phyloP scores from a whole-genome alignment of 140 eudicot species.

The Senecio squalidus region DNA sequence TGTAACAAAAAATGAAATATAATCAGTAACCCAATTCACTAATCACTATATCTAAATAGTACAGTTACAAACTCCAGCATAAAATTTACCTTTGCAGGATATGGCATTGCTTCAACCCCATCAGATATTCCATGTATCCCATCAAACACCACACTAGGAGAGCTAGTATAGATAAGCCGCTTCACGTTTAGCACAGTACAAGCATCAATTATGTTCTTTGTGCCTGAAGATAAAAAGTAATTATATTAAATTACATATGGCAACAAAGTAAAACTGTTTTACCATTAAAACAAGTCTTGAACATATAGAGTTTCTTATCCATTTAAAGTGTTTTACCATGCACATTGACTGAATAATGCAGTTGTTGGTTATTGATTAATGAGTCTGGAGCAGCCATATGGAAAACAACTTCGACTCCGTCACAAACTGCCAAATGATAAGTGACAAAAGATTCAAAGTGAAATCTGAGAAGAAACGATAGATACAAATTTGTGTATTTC shows the following conservation, averaged over 20 bases:
- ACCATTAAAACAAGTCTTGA: too few species aligned
- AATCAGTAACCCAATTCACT: too few species aligned
- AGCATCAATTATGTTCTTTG: slow-evolving; percentile 81
- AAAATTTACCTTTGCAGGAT: slow-evolving; percentile 66
- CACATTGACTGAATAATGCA: slow-evolving; percentile 80
- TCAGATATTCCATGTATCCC: slow-evolving; percentile 57
- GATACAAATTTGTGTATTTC: not conserved
- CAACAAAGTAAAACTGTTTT: not conserved
- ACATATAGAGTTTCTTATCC: too few species aligned
- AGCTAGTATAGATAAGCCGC: slow-evolving; percentile 77
- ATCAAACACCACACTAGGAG: slow-evolving; percentile 87
- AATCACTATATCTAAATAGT: too few species aligned
- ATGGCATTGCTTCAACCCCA: slow-evolving; percentile 79
- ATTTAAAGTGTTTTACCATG: too few species aligned
- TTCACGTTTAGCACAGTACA: slow-evolving; percentile 71
- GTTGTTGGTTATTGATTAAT: slow-evolving; percentile 73
- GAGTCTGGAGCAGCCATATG: slow-evolving; percentile 99
- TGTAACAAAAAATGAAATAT: too few species aligned
- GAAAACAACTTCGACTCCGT: slow-evolving; percentile 91
- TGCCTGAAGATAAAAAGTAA: slow-evolving; percentile 44
- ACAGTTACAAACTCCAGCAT: not conserved
- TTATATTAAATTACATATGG: slow-evolving; percentile 4
- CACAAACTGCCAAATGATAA: slow-evolving; percentile 44
- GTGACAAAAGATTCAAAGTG: slow-evolving; percentile 1
- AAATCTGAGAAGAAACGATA: not conserved